Conservation (phyloP, 2,329 filamentous ascomycete species). For the Calycina marina region DNA sequence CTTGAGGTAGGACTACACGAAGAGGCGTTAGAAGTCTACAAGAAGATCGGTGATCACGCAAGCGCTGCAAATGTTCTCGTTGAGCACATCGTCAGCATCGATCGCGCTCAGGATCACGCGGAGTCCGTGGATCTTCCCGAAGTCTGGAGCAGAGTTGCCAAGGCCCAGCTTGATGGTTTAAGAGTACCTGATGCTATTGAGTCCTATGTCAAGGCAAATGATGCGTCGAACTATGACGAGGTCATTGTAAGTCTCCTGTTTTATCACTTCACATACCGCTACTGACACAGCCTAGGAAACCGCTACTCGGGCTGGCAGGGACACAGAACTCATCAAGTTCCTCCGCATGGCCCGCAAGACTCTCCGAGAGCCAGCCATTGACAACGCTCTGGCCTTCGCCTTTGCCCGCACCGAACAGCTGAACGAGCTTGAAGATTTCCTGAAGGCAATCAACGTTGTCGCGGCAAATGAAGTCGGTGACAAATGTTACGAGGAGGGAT, state of each 20-base stretch:
- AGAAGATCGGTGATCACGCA: constrained; percentile 85
- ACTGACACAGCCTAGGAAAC: no score
- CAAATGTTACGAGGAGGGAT: constrained; percentile 90
- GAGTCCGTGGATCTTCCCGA: constrained; percentile 88
- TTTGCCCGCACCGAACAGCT: constrained; percentile 87
- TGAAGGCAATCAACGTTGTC: constrained; percentile 83
- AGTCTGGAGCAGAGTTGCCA: constrained; percentile 97
- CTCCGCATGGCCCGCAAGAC: constrained; percentile 96
- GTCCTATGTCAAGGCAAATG: constrained; percentile 90
- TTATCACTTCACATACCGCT: no score
- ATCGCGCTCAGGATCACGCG: constrained; percentile 88
- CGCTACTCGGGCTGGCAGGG: constrained; percentile 88
- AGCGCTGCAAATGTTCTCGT: constrained; percentile 85
- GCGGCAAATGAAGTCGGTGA: constrained; percentile 95
- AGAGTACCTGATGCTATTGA: constrained; percentile 86
- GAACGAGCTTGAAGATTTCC: constrained; percentile 87
- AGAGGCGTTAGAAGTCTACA: constrained; percentile 96
- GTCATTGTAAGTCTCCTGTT: no score
- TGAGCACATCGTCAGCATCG: constrained; percentile 94
- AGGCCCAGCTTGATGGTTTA: constrained; percentile 92
- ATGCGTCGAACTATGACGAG: constrained; percentile 85
- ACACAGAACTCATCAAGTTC: constrained; percentile 93
- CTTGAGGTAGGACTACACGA: constrained; percentile 91
- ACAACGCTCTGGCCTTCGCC: constrained; percentile 87
- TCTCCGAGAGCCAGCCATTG: constrained; percentile 80